Conservation (phyloP, 768 basidiomycete species). For the Heimioporus sp. region DNA sequence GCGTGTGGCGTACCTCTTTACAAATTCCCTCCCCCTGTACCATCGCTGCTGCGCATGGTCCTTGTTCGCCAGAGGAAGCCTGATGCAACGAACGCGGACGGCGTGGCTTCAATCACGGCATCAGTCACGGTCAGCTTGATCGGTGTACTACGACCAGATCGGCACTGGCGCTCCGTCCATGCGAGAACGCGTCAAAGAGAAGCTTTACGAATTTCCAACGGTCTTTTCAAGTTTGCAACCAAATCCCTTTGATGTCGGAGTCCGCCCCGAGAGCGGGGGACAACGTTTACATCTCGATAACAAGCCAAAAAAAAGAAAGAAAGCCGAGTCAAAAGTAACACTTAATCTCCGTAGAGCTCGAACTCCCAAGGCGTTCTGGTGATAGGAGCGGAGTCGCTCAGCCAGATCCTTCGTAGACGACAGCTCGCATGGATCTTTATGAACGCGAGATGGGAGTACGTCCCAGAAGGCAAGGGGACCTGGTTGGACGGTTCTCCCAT, state of each 20-base stretch:
- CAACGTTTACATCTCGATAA: slow-evolving; percentile 15
- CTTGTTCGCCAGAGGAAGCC: slow-evolving; percentile 13
- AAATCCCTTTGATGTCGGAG: slow-evolving; percentile 14
- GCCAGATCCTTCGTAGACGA: slow-evolving; percentile 74
- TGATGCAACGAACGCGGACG: slow-evolving; percentile 1
- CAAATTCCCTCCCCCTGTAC: neutral
- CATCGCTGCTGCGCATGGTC: neutral
- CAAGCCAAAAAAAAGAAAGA: too few species aligned
- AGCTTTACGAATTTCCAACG: slow-evolving; percentile 21
- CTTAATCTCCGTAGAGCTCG: slow-evolving; percentile 53
- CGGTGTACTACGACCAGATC: slow-evolving; percentile 21
- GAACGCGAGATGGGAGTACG: slow-evolving; percentile 66
- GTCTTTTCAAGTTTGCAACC: slow-evolving; percentile 17
- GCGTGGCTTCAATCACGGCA: slow-evolving; percentile 14
- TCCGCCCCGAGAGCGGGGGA: slow-evolving; percentile 15
- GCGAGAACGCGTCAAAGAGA: slow-evolving; percentile 10
- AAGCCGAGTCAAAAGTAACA: slow-evolving; percentile 10
- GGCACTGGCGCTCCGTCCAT: slow-evolving; percentile 17
- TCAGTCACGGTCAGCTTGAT: slow-evolving; percentile 12
- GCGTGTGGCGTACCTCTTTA: slow-evolving; percentile 13
- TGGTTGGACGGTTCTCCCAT: slow-evolving; percentile 16
- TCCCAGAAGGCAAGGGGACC: slow-evolving; percentile 44
- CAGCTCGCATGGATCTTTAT: slow-evolving; percentile 79
- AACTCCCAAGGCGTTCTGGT: slow-evolving; percentile 74
- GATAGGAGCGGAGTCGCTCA: slow-evolving; percentile 53